Evolutionary conservation across 768 basidiomycete species (phyloP).

Genomic region (Leccinellum albellum): DNA sequence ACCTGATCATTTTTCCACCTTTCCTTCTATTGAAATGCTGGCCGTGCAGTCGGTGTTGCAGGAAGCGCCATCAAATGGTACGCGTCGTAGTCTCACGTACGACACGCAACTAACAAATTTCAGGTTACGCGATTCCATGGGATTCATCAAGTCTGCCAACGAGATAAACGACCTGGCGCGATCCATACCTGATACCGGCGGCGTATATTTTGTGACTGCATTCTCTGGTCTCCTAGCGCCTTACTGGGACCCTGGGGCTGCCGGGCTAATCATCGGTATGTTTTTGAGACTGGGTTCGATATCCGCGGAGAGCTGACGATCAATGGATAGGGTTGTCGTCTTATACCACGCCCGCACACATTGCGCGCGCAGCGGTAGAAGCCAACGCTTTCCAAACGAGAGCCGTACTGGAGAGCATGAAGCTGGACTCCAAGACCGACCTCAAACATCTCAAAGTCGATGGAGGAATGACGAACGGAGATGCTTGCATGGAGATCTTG

Average conservation of each 20-base stretch:
- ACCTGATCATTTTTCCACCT: neutral
- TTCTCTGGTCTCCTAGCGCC: slow-evolving; percentile 96
- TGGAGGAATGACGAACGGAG: slow-evolving; percentile 97
- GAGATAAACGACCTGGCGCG: slow-evolving; percentile 86
- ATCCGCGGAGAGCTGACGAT: neutral
- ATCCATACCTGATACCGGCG: slow-evolving; percentile 74
- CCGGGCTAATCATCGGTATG: slow-evolving; percentile 76
- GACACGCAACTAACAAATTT: neutral
- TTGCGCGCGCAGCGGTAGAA: slow-evolving; percentile 92
- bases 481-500: slow-evolving; percentile 80
- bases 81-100: slow-evolving; percentile 4
- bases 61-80: slow-evolving; percentile 93
- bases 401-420: slow-evolving; percentile 94
- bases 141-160: slow-evolving; percentile 69
- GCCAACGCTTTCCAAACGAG: slow-evolving; percentile 95
- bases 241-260: slow-evolving; percentile 94
- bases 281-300: neutral
- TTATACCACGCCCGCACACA: slow-evolving; percentile 88
- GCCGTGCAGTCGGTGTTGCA: slow-evolving; percentile 74
- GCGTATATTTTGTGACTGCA: slow-evolving; percentile 94
- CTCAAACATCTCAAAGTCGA: slow-evolving; percentile 90
- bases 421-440: slow-evolving; percentile 76
- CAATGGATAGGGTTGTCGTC: slow-evolving; percentile 59
- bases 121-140: slow-evolving; percentile 87
- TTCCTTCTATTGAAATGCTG: neutral